Conservation (phyloP, 1,284 basidiomycete species). For the Malassezia equina region DNA sequence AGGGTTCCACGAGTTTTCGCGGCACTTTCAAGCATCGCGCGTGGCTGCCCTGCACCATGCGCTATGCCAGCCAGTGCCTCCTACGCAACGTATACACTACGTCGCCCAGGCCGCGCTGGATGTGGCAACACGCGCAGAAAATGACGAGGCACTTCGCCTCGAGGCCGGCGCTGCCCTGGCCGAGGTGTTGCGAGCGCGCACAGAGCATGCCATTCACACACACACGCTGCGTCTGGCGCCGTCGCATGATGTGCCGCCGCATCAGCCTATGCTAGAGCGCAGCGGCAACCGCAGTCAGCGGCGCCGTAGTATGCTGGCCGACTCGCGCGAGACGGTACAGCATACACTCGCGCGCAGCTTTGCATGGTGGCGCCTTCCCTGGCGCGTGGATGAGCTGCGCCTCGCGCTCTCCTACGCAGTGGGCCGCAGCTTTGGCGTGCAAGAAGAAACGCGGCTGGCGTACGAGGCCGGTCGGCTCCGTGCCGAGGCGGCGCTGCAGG, state of each 20-base stretch:
- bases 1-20: constrained; percentile 1
- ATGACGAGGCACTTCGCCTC: constrained; percentile 4
- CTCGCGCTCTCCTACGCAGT: constrained; percentile 27
- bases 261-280: constrained; percentile 15
- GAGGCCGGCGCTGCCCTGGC: constrained; percentile 1
- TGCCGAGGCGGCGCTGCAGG: constrained; percentile 17
- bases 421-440: constrained; percentile 27
- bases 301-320: constrained; percentile 2
- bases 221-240: not conserved
- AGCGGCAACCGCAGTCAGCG: constrained; percentile 9
- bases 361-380: constrained; percentile 39
- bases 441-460: constrained; percentile 27
- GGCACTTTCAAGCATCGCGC: constrained; percentile 6
- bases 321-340: constrained; percentile 19
- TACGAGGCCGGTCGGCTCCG: constrained; percentile 31
- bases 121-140: not conserved
- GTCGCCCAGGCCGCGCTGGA: constrained; percentile 1
- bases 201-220: constrained; percentile 18
- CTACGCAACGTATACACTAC: not conserved
- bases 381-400: constrained; percentile 38
- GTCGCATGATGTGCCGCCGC: constrained; percentile 18
- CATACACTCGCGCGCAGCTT: constrained; percentile 23
- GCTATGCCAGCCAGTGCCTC: not conserved
- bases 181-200: not conserved
- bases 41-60: constrained; percentile 5